These are phyloP conservation scores for Phytophthora tubulina DNA, from an alignment of 352 stramenopile genomes.

Conservation along the genomic window DNA sequence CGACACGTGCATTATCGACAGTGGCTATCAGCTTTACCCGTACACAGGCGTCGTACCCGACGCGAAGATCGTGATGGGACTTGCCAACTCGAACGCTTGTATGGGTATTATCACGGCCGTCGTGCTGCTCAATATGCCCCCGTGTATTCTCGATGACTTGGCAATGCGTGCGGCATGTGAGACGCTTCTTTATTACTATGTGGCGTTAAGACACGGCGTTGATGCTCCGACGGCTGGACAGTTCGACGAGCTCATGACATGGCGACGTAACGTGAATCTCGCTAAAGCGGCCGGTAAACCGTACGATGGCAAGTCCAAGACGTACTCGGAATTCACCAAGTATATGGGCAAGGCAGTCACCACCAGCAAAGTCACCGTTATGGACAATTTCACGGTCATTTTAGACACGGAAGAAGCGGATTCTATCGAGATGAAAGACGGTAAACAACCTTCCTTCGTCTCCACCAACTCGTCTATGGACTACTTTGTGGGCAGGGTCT, in stretches of 20 bases:
- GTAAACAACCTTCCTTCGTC: conserved; percentile 44
- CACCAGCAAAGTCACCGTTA: conserved; percentile 51
- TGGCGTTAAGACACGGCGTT: conserved; percentile 44
- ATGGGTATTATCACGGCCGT: conserved; percentile 61
- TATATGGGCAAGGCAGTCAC: conserved; percentile 48
- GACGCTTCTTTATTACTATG: conserved; percentile 70
- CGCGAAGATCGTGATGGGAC: conserved; percentile 42
- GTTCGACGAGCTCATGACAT: conserved; percentile 64
- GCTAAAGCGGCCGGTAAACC: conserved; percentile 54
- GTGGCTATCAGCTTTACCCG: conserved; percentile 67
- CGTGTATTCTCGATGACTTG: conserved; percentile 63
- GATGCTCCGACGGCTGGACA: conserved; percentile 45
- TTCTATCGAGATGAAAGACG: conserved; percentile 44
- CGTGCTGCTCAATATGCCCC: conserved; percentile 50
- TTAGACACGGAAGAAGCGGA: conserved; percentile 33
- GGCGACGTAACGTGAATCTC: conserved; percentile 63
- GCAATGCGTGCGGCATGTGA: conserved; percentile 65
- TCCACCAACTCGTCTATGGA: conserved; percentile 41
- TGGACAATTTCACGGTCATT: conserved; percentile 54
- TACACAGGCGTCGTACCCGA: conserved; percentile 62
- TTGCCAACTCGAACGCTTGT: conserved; percentile 59
- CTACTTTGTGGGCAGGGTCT: conserved; percentile 44
- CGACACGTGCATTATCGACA: conserved; percentile 55
- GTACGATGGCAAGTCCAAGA: conserved; percentile 59
- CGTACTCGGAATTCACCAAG: conserved; percentile 60